Conservation (phyloP, 2,329 filamentous ascomycete genomes). For the Pseudopyrenochaeta lycopersici region DNA sequence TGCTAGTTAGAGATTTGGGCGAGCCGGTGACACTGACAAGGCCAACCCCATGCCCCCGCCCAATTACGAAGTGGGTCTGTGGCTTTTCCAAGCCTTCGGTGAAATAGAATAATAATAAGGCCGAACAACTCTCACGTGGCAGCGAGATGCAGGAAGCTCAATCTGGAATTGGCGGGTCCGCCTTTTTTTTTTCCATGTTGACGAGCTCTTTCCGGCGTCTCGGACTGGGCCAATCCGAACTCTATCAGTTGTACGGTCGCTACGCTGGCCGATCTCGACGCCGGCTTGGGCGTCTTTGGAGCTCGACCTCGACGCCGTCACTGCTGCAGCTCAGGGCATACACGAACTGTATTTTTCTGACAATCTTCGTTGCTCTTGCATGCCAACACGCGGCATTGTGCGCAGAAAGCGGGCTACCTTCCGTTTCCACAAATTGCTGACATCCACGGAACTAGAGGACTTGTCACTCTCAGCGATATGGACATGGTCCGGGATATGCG, state of each 20-base stretch:
- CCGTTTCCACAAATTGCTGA: conserved; percentile 31
- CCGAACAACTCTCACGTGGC: conserved; percentile 46
- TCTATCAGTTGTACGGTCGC: conserved; percentile 2
- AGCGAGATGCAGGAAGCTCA: conserved; percentile 18
- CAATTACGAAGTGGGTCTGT: conserved; percentile 31
- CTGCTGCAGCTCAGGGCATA: conserved; percentile 14
- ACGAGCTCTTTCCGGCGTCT: conserved; percentile 23
- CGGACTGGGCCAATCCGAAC: conserved; percentile 16
- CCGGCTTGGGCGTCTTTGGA: conserved; percentile 17
- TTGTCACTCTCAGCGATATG: conserved; percentile 21
- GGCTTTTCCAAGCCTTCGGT: conserved; percentile 38
- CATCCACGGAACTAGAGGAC: conserved; percentile 26
- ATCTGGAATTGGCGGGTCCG: conserved; percentile 12
- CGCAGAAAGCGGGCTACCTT: conserved; percentile 33
- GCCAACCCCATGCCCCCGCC: conserved; percentile 35
- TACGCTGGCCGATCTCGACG: conserved; percentile 21
- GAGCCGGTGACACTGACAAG: conserved; percentile 38
- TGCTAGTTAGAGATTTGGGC: conserved; percentile 26
- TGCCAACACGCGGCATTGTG: conserved; percentile 19
- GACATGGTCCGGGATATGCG: conserved; percentile 21
- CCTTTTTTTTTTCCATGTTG: conserved; percentile 20
- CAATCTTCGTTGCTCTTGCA: conserved; percentile 12
- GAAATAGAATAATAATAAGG: conserved; percentile 25
- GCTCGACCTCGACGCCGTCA: conserved; percentile 13
- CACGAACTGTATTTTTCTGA: conserved; percentile 2